Base-by-base conservation (phyloP, 2,329 filamentous ascomycete genomes). In the Penicillium sp. region DNA sequence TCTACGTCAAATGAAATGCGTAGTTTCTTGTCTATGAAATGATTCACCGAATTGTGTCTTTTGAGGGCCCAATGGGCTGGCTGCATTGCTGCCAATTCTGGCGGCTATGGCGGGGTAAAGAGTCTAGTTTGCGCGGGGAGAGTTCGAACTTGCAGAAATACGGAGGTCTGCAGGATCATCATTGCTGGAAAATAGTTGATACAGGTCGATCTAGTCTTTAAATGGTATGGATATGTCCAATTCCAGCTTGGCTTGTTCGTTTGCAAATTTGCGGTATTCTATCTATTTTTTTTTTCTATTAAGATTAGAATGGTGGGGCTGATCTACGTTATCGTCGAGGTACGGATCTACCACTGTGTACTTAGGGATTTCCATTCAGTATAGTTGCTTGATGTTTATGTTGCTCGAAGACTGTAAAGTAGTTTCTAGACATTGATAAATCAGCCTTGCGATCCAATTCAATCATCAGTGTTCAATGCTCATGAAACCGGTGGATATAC, bases 91-190 rank as follows among this genome's bases (percentile, higher is more conserved):
- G 38, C 24, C 35, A 58, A 57, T 60, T 51, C 35, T 60, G 56
- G 60, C 59, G 56, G 54, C 44, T 45, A 64, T 67, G 57, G 66
- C 57, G 66, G 66, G 65, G 66, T 64, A 65, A 24, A 62, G 63
- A 65, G 62, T 64, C 59, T 62, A 58, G 19, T 37, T 40, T 40
- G 47, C 30, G 45, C 24, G 45, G 24, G 28, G n/a, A 17, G 26
- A 44, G 9, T 53, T 53, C 26, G n/a, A 8, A 38, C 13, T 3
- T 44, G 12, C 15, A 45, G 38, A n/a, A n/a, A 26, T 35, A 38
- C 37, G 19, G 28, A 37, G 26, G 24, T n/a, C 22, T 12, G 8
- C n/a, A 38, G 24, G 28, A 4, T 22, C 10, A 24, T 51, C 5
- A 44, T 51, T 40, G 45, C 24, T 42, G 44, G 17, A 24, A 58